Evolutionary conservation across 768 basidiomycete genomes (phyloP).

Genomic region (Crucibulum laeve): DNA sequence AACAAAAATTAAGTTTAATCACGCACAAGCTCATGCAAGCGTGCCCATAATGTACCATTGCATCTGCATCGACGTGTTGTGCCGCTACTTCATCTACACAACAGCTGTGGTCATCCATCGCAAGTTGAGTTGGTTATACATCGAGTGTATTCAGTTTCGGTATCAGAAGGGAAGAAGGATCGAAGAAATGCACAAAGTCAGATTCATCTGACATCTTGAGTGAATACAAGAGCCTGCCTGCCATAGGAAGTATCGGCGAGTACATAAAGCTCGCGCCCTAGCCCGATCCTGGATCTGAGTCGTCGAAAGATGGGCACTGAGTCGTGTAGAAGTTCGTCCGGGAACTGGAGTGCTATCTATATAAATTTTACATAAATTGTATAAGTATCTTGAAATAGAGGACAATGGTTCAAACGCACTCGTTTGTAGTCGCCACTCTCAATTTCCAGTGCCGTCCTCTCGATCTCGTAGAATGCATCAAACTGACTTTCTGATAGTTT

Average conservation of each 20-base stretch:
- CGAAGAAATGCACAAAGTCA: background rate
- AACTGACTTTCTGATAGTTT: slow-evolving; percentile 35
- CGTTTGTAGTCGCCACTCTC: slow-evolving; percentile 61
- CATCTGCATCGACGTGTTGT: slow-evolving; percentile 88
- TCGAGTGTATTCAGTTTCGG: no score
- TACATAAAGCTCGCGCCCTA: slow-evolving; percentile 67
- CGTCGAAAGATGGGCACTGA: slow-evolving; percentile 79
- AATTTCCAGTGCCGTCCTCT: slow-evolving; percentile 60
- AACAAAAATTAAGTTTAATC: background rate
- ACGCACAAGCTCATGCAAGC: slow-evolving; percentile 91
- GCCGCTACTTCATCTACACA: slow-evolving; percentile 97
- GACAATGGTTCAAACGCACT: slow-evolving; percentile 33
- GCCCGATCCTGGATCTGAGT: slow-evolving; percentile 48
- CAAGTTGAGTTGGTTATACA: no score
- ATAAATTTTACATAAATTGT: background rate
- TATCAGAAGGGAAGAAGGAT: background rate
- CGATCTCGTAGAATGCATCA: slow-evolving; percentile 71
- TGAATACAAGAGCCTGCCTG: slow-evolving; percentile 48
- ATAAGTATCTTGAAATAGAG: background rate
- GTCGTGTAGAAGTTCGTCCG: slow-evolving; percentile 85
- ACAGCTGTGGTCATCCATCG: no score
- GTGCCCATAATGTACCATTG: slow-evolving; percentile 93
- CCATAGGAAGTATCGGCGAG: slow-evolving; percentile 99
- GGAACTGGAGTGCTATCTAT: slow-evolving; percentile 90
- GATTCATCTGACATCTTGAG: background rate